Evolutionary conservation across 1,284 basidiomycete species (phyloP), one percentile per base, ranked within the genome.

Genomic region (Trametes polyzona): DNA sequence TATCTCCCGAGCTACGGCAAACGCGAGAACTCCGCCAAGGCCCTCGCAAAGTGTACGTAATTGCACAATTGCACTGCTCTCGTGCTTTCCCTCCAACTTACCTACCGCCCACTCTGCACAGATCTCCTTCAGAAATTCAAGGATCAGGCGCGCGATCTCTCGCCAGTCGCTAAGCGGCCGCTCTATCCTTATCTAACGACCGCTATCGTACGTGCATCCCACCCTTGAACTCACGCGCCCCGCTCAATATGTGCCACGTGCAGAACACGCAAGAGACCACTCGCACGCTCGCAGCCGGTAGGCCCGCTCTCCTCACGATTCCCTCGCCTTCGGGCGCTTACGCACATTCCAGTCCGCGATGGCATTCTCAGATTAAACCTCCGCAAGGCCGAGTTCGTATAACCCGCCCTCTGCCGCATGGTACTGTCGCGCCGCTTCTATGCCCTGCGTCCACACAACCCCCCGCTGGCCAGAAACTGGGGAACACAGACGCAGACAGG

Each of bases 91-190:
- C 30, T 54, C n/a, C 32, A 14, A 11, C 16, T 14, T n/a, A 14
- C 4, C 17, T n/a, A n/a, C n/a, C n/a, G n/a, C n/a, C n/a, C n/a
- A n/a, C n/a, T n/a, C n/a, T n/a, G n/a, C 60, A 21, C 63, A 88
- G 85, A 88, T 65, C 81, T 88, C 66, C 82, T 85, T 52, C 78
- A 80, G 26, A 84, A 86, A 68, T 87, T 87, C 69, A 80, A 77
- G 56, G 83, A 86, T 52, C 79, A 81, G 7, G 73, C 78, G 35
- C 78, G 76, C 47, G 74, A 81, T 35, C 71, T 76, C 57, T 81
- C 82, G 1, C 78, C 79, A 63, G 26, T 44, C 76, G 41, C 73
- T n/a, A n/a, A 74, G 3, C 72, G 83, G 32, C 71, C 74, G 19
- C 79, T 79, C 58, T 86, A 87, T 66, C 78, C 81, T 33, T 84